Evolutionary conservation across 1,284 basidiomycete species (phyloP), one percentile per base, ranked within the genome.

Genomic region (Sporisorium iseilematis-ciliati): DNA sequence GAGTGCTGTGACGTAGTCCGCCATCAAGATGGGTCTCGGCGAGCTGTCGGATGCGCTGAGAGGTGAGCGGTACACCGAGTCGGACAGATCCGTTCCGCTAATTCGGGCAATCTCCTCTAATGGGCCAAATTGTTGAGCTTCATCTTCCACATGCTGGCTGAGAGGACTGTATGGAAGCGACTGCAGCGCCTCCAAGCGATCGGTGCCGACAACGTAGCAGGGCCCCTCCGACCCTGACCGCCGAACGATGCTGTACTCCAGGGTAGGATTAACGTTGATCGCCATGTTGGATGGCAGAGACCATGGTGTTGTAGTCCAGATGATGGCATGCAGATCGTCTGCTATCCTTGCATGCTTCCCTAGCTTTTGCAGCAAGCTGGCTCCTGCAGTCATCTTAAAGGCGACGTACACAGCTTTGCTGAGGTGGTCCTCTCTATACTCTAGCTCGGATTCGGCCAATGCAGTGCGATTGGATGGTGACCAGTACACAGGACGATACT

Each of bases 271-370:
- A 1, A 95, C 91, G 3, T 93, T 92, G 55, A 99, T 92, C 6
- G 92, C 95, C 95, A 96, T 94, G 82, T 99, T 99, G 0, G 94
- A 93, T 1, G 93, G 93, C 50, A 99, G 87, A 7, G 94, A 97
- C 96, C 96, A 99, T 0, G 97, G 94, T 0, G 96, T 99, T 0
- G 97, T 99, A 1, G 96, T 99, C 97, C 97, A 99, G n/a, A 97
- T 92, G 33, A 95, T 87, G 11, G 96, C 79, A 20, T 89, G 88
- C 3, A 92, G 85, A 18, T 84, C 77, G 43, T 81, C 7, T 33
- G 73, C 61, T 16, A 78, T 38, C 20, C 89, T 87, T 18, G 57
- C 59, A 16, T 57, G 38, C 18, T 40, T 12, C 0, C 51, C 60
- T 6, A 64, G 43, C 45, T 67, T 61, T 14, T 54, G 57, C 33